phyloP scores from a whole-genome alignment of 176 grass and related monocot genomes.

The Avena sativa region DNA sequence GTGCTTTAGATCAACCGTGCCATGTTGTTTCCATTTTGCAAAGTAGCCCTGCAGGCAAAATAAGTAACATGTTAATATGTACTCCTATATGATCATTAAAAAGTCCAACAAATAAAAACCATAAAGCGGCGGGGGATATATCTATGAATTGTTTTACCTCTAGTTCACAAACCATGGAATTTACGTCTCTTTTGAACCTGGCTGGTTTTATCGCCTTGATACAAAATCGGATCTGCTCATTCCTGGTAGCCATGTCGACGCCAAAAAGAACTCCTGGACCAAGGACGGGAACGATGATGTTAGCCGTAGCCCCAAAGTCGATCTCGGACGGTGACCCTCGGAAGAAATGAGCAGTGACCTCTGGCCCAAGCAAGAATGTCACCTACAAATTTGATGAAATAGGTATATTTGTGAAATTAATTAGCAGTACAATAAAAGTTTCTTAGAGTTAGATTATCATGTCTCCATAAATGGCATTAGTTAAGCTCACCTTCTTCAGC shows the following conservation, averaged over 20 bases:
- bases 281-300: background rate
- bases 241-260: background rate
- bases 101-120: background rate
- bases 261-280: background rate
- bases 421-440: background rate
- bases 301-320: background rate
- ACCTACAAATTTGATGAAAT: background rate
- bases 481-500: slow-evolving; percentile 7
- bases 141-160: background rate
- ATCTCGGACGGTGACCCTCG: background rate
- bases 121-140: background rate
- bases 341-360: slow-evolving; percentile 4
- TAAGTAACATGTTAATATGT: background rate
- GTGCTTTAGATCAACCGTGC: slow-evolving; percentile 13
- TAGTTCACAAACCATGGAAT: background rate
- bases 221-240: slow-evolving; percentile 30
- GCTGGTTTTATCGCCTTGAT: slow-evolving; percentile 8
- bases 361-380: slow-evolving; percentile 18
- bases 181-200: background rate
- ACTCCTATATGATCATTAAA: background rate
- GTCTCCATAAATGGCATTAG: background rate
- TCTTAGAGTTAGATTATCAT: background rate
- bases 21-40: background rate
- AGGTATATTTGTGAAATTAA: background rate
- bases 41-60: background rate